Base-by-base conservation (phyloP, 164 flowering plant species). In the Magnolia sinica region DNA sequence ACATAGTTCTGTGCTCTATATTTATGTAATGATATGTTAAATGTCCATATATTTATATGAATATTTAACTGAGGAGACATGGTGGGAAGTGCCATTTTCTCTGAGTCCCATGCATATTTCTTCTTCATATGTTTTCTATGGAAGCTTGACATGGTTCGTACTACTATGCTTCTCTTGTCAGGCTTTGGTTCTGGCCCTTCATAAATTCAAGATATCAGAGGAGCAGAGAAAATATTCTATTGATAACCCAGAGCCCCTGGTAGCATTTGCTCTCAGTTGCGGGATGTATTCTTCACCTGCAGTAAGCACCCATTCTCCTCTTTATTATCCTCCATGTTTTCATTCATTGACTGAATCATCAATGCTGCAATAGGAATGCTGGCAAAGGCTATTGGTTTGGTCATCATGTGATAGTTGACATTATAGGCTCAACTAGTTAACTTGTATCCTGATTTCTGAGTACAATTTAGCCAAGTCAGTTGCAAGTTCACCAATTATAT, bases 271-370 rank as follows among this genome's bases (percentile, higher is more conserved):
- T 58, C 79, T 86, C 61, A 86, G 89, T 65, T 83, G 83, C 31
- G 89, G 89, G 77, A 79, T 83, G 86, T 74, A 79, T 70, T 86
- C 89, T 77, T 86, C 89, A 59, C 89, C 89, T 73, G 89, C 89
- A 14, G 89, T 86, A 79, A 83, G 82, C 68, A 24, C 58, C 24
- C 70, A 50, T 70, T 18, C 37, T 45, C 8, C 72, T 51, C 23
- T 49, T 49, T 45, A 7, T 45, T 70, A 7, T 70, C 55, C 49
- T 68, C 29, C 70, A 9, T 27, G 1, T 70, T 70, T 49, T 45
- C 45, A 68, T 65, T 22, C 4, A 14, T 65, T 8, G 27, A 65
- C 20, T 37, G 45, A 4, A 37, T 37, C 45, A 37, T 37, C 45
- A 37, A 37, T 37, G 45, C 45, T 37, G 45, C 45, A 37, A 37